Percentiles rank a stretch among this genome's conserved stretches.
Conservation (phyloP, 2,329 filamentous ascomycete species). For the Colletotrichum nymphaeae region DNA sequence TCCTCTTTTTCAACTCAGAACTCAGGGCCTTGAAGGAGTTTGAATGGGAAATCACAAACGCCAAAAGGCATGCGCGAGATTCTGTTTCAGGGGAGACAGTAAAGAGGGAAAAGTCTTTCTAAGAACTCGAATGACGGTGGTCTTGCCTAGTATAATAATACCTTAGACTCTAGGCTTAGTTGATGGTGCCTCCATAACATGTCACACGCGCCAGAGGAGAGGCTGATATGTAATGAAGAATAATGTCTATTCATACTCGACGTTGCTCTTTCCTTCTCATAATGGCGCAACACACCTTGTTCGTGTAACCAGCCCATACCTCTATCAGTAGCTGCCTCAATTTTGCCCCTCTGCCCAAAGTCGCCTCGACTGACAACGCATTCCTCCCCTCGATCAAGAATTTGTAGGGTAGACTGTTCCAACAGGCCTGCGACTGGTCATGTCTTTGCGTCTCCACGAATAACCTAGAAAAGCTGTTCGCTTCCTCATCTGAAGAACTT, state of each 20-base stretch:
- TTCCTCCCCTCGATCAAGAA: background rate
- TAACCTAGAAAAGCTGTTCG: conserved; percentile 90
- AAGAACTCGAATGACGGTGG: background rate
- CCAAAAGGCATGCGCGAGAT: conserved; percentile 51
- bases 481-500: conserved; percentile 84
- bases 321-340: background rate
- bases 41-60: conserved; percentile 88
- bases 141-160: background rate
- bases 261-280: background rate
- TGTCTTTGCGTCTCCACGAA: conserved; percentile 76
- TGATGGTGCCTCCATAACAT: background rate
- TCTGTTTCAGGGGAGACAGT: background rate
- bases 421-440: background rate
- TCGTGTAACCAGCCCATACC: background rate
- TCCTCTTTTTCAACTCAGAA: conserved; percentile 89
- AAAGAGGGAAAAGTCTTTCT: background rate
- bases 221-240: background rate
- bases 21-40: conserved; percentile 88
- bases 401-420: background rate
- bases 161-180: background rate
- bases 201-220: background rate
- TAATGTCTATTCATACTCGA: conserved; percentile 31
- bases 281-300: background rate
- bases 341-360: background rate
- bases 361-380: background rate